phyloP scores from a whole-genome alignment of 257 asterid genomes.

The Petrea volubilis region DNA sequence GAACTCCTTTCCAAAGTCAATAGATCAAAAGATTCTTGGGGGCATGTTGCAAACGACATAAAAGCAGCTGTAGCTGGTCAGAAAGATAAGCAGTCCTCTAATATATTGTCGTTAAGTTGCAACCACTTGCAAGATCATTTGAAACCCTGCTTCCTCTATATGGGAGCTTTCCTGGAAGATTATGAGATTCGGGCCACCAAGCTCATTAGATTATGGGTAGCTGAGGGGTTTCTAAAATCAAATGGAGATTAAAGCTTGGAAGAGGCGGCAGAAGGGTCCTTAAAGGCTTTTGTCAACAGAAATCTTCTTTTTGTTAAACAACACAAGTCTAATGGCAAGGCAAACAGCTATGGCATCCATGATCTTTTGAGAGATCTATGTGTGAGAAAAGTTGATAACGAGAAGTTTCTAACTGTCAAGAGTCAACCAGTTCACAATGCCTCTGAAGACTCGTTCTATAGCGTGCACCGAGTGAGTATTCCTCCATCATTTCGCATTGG shows the following conservation, averaged over 20 bases:
- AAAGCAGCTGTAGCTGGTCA: neutral
- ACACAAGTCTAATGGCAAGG: conserved; percentile 1
- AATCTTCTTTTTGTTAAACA: conserved; percentile 11
- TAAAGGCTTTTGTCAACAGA: conserved; percentile 21
- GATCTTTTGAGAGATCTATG: conserved; percentile 30
- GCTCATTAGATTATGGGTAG: conserved; percentile 26
- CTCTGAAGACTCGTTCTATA: neutral
- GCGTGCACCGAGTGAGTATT: neutral
- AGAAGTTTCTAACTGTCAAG: conserved; percentile 7
- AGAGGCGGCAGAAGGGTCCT: conserved; percentile 23
- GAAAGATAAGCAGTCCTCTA: neutral
- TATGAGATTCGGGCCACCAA: neutral
- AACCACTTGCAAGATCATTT: neutral
- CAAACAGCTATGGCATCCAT: conserved; percentile 22
- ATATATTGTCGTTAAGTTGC: neutral
- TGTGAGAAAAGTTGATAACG: conserved; percentile 17
- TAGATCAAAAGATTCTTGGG: neutral
- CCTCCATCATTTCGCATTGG: neutral
- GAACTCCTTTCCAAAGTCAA: neutral
- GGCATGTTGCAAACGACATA: neutral
- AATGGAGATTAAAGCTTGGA: conserved; percentile 13
- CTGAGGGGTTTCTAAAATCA: conserved; percentile 30
- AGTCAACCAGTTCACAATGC: neutral
- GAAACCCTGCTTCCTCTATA: conserved; percentile 11
- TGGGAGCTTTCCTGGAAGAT: conserved; percentile 14